Conservation (phyloP, 106 monocot species). For the Phalaenopsis equestris region DNA sequence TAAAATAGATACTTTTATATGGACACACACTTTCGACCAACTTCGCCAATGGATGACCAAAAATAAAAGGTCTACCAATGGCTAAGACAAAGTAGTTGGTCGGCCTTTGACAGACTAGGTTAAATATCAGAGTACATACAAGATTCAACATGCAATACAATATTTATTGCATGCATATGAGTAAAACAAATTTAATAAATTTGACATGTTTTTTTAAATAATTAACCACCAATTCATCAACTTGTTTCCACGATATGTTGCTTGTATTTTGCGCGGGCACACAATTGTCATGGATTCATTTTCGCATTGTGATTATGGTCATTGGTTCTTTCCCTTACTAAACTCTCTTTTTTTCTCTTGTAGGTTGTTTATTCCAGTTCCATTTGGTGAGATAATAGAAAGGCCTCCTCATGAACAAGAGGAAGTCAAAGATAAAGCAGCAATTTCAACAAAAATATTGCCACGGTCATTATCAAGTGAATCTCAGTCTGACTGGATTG, state of each 20-base stretch:
- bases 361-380: constrained; percentile 24
- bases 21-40: too few relatives aligned
- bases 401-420: constrained; percentile 9
- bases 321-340: background rate
- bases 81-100: too few relatives aligned
- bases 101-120: too few relatives aligned
- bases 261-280: background rate
- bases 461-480: constrained; percentile 5
- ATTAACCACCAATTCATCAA: background rate
- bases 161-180: too few relatives aligned
- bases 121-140: too few relatives aligned
- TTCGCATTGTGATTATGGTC: background rate
- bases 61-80: too few relatives aligned
- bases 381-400: constrained; percentile 21
- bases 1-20: too few relatives aligned
- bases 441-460: constrained; percentile 5
- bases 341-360: constrained; percentile 3
- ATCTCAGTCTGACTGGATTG: constrained; percentile 48
- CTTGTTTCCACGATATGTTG: background rate
- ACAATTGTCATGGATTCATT: background rate
- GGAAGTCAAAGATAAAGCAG: constrained; percentile 15
- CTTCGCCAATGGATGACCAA: too few relatives aligned
- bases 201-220: background rate
- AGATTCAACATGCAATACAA: too few relatives aligned
- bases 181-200: too few relatives aligned